Base-by-base conservation (phyloP, 805 yeast species). In the Ogataea angusta region DNA sequence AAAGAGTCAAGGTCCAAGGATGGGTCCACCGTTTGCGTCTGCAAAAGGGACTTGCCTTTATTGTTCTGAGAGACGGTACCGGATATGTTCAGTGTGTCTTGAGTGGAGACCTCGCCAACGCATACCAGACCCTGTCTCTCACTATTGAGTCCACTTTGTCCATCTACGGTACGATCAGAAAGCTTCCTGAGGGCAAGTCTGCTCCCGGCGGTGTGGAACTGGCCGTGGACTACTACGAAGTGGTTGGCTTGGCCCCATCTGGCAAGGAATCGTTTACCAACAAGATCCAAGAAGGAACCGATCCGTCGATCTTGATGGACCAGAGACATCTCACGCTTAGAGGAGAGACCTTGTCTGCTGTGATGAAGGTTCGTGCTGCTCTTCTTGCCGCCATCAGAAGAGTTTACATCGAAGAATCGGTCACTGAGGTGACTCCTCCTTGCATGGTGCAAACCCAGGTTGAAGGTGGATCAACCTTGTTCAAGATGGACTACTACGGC, bases 381-480 rank as follows among this genome's bases (percentile, higher is more conserved):
- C 74, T 89, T 41, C 68, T 93, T 55, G 70, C 70, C 38, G 68
- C 93, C 28, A 66, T 93, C 53, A 81, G 99, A 70, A 74, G 79
- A 52, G 84, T 84, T 44, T 91, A 76, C 62, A 70, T 63, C 17
- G 93, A 87, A 58, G 87, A 83, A 68, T 75, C 78, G 24, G 59
- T 90, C 38, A 69, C 79, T 23, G 99, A 93, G 73, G 96, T 95
- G 45, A 93, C 98, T 28, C 97, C 99, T 33, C 99, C 99, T 59
- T 90, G 98, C 69, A 93, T 93, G 98, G 99, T 93, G 42, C 99
- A 93, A 71, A 90, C 96, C 28, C 98, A 93, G 73, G 99, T 93
- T 45, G 99, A 93, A 71, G 99, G 99, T 64, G 99, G 99, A 40
- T 85, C 97, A 28, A 93, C 99, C 13, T 73, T 93, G 60, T 93